Evolutionary conservation across 768 basidiomycete genomes (phyloP).

Genomic region (Leucocoprinus leucothites): DNA sequence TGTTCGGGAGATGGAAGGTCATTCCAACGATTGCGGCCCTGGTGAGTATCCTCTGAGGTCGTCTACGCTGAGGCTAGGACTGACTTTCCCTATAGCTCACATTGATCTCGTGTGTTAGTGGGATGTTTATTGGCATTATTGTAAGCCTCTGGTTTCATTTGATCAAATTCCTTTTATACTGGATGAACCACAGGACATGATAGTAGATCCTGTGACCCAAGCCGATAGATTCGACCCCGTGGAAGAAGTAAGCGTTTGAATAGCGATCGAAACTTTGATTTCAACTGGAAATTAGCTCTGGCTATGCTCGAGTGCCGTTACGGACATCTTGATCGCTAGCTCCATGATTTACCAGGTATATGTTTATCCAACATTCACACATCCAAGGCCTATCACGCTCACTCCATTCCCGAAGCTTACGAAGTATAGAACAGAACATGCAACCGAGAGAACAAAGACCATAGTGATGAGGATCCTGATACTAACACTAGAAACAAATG

Average conservation of each 20-base stretch:
- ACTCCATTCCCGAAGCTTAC: not conserved
- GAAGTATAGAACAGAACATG: not conserved
- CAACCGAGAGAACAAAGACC: not conserved
- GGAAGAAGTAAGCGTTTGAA: too few relatives aligned
- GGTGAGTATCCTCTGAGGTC: not conserved
- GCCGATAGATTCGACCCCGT: too few relatives aligned
- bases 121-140: not conserved
- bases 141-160: not conserved
- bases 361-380: too few relatives aligned
- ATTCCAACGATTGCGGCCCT: not conserved
- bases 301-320: too few relatives aligned
- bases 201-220: too few relatives aligned
- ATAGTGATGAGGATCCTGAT: not conserved
- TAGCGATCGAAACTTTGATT: too few relatives aligned
- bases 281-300: too few relatives aligned
- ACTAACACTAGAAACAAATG: slow-evolving; percentile 2
- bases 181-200: not conserved
- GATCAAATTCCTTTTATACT: not conserved
- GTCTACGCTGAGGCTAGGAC: too few relatives aligned
- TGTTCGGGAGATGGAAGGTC: slow-evolving; percentile 1
- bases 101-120: not conserved
- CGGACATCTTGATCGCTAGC: not conserved
- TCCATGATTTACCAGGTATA: slow-evolving; percentile 3
- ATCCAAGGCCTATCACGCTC: too few relatives aligned
- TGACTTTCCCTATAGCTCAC: not conserved